A percentile compares a stretch with the other conserved stretches of the same genome.
phyloP scores from a whole-genome alignment of 139 green algal genomes.

The Chlorella sorokiniana region DNA sequence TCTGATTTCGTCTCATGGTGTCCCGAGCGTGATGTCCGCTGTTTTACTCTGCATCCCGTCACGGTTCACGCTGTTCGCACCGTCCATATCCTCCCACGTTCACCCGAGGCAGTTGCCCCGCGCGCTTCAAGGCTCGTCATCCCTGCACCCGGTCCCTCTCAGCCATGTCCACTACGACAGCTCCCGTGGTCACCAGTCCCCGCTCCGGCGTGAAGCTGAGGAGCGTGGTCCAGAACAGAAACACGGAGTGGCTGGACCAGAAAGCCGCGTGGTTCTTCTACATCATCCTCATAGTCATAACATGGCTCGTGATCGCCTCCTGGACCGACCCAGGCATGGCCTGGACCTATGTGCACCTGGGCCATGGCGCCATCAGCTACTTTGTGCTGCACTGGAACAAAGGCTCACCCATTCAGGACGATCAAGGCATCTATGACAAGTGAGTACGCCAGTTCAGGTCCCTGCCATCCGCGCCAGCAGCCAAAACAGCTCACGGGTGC shows the following conservation, averaged over 20 bases:
- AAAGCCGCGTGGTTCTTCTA: slow-evolving; percentile 80
- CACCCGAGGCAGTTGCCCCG: no score
- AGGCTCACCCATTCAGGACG: slow-evolving; percentile 68
- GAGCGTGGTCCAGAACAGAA: slow-evolving; percentile 32
- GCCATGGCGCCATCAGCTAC: slow-evolving; percentile 82
- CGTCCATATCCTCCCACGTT: no score
- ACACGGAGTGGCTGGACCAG: slow-evolving; percentile 52
- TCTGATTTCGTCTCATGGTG: no score
- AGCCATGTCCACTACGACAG: background rate
- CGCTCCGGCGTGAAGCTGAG: slow-evolving; percentile 1
- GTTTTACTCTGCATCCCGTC: no score
- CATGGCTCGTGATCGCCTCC: slow-evolving; percentile 73
- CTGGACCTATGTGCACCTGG: slow-evolving; percentile 89
- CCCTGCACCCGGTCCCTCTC: background rate
- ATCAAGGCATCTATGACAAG: slow-evolving; percentile 85
- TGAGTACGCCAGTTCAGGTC: background rate
- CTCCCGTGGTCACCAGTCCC: slow-evolving; percentile 4
- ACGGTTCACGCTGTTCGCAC: no score
- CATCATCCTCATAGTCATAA: slow-evolving; percentile 64
- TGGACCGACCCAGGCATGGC: slow-evolving; percentile 76
- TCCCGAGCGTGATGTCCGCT: no score
- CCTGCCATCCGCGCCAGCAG: background rate
- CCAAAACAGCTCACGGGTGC: background rate
- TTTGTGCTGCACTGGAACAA: slow-evolving; percentile 92
- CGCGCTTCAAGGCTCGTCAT: no score